Percentiles rank a stretch among this genome's conserved stretches.
Evolutionary conservation across 2,329 filamentous ascomycete genomes (phyloP).

Genomic region (Coleophoma crateriformis): DNA sequence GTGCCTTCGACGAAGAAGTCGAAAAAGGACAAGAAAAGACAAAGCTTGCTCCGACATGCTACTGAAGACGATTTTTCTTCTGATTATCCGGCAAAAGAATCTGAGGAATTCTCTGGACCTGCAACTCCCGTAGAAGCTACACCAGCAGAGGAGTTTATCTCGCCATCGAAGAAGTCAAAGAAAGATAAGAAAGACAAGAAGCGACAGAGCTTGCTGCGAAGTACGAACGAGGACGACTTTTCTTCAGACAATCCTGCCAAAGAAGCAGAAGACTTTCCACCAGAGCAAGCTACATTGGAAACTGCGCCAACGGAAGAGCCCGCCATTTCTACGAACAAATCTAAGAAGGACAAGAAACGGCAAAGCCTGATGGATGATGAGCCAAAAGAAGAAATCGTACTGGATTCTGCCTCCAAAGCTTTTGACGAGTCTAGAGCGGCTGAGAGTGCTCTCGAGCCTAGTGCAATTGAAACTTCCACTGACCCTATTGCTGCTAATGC

Average conservation of each 20-base stretch:
- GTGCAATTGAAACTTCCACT: neutral
- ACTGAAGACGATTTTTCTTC: constrained; percentile 3
- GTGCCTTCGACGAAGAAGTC: constrained; percentile 27
- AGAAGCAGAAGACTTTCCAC: constrained; percentile 7
- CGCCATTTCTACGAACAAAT: constrained; percentile 27
- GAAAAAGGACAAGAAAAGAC: constrained; percentile 29
- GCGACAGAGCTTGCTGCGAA: constrained; percentile 4
- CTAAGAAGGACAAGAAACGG: constrained; percentile 30
- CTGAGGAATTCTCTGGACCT: constrained; percentile 4
- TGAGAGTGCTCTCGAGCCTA: neutral
- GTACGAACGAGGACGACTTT: constrained; percentile 1
- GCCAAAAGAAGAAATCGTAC: neutral
- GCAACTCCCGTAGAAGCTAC: neutral
- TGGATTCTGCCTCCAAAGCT: constrained; percentile 4
- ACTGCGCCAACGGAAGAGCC: constrained; percentile 13
- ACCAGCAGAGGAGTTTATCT: constrained; percentile 17
- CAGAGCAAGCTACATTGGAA: neutral
- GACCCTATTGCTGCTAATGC: neutral
- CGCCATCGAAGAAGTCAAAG: constrained; percentile 30
- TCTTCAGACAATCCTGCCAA: constrained; percentile 5
- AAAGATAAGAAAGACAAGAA: constrained; percentile 32
- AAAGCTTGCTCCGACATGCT: constrained; percentile 1
- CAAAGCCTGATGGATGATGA: constrained; percentile 1
- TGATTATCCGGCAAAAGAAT: constrained; percentile 4
- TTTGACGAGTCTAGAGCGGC: constrained; percentile 4